Base-by-base conservation (phyloP, 2,329 filamentous ascomycete species). In the Nannizziopsis arthrosporioides region DNA sequence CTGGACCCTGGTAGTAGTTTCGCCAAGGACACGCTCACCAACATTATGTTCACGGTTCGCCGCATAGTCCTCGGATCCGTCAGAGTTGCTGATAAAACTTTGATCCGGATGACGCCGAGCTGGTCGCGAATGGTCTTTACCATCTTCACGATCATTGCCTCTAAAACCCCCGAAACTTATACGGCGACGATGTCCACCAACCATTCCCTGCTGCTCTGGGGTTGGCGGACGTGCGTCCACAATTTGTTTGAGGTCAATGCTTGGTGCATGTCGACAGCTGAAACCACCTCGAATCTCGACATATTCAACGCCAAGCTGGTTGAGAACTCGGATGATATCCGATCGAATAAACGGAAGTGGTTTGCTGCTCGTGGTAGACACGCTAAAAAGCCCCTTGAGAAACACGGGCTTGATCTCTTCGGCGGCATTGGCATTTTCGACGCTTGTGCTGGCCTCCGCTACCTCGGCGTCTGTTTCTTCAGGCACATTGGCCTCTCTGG, bases 341-440 rank as follows among this genome's bases (percentile, higher is more conserved):
- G 80, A 73, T 35, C 90, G 81, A 53, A 98, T 98, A 51, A 87
- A 80, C 1, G 81, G 73, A 9, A 96, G 78, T 1, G 90, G 86
- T 62, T 93, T 94, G 61, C 82, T 92, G 50, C 88, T 95, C 5
- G 92, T 98, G 0, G 92, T 98, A 3, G 87, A 93, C 47, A 96
- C 92, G 59, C 90, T 96, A 69, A 98, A 96, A 14, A 98, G 74
- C 3, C 92, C 92, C 67, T 96, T 98, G 49, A 98, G 77, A 64
- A 84, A 96, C 2, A 96, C 92, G 0, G 92, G 92, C 64, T 94
- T 95, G 11, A 68, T 67, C 52, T 90, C 78, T 56, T 93, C 87
- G 4, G 84, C 81, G 41, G 68, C 65, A 32, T 68, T 69, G 10
- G 65, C 65, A 43, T 69, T 72, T 36, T 75, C 73, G 14, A 73